Base-by-base conservation (phyloP, 2,329 filamentous ascomycete genomes). In the Rhynchosporium graminicola region DNA sequence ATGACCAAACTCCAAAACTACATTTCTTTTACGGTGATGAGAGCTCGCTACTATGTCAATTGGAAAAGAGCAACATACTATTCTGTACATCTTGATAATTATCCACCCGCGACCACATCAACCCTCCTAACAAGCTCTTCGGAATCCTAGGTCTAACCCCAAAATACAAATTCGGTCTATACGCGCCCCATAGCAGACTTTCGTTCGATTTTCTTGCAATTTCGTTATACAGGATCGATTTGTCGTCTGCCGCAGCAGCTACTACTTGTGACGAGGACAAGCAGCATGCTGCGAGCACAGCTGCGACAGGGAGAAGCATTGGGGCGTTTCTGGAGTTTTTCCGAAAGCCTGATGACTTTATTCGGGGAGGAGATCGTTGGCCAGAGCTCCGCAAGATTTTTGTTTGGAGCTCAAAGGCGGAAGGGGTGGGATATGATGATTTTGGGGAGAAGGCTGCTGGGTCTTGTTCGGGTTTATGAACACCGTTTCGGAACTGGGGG, bases 141-240 rank as follows among this genome's bases (percentile, higher is more conserved):
- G 93, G 89, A 56, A 94, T 82, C 63, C 92, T 84, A 51, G 94
- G 91, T 26, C 91, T 84, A 42, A 97, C 85, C 1, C 94, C 94
- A 79, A 98, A 98, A 77, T 97, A 98, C 50, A 98, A 77, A 73
- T 97, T 97, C 0, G 94, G 90, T 69, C 91, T 86, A 78, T 98
- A 99, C 1, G 95, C 92, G 0, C 95, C 95, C 95, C 95, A 99
- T 79, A 98, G 82, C 70, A 99, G 81, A 72, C 89, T 94, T 73
- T 96, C 84, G 76, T 98, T 97, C 72, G 85, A 85, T 29, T 67
- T 65, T 31, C 72, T 60, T 6, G 69, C 72, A 57, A 77, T 71
- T 69, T 80, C 79, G 31, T 68, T 67, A 33, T 69, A 69, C 29
- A 71, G 55, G 31, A 73, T 70, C 3, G 67, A 60, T 26, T 68